Conservation (phyloP, 2,329 filamentous ascomycete genomes). For the Fusarium humuli region DNA sequence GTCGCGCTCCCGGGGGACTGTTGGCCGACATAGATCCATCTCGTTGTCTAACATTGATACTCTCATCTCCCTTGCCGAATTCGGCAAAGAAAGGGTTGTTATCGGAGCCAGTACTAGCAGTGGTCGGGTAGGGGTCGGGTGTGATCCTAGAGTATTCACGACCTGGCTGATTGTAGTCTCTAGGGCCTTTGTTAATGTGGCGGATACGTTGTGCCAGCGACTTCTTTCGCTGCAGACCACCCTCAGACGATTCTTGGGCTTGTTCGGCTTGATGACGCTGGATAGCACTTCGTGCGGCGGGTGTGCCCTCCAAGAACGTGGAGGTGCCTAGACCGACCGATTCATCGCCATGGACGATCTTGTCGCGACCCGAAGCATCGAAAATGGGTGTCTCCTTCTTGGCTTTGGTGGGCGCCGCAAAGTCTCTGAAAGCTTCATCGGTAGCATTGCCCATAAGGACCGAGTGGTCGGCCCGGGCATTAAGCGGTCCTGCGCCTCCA, state of each 20-base stretch:
- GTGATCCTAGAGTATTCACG: constrained; percentile 59
- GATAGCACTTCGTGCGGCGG: constrained; percentile 83
- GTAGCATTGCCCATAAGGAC: constrained; percentile 84
- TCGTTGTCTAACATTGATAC: constrained; percentile 59
- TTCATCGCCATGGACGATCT: constrained; percentile 86
- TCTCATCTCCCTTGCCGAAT: constrained; percentile 70
- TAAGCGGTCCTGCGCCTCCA: constrained; percentile 87
- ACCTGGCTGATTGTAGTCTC: constrained; percentile 69
- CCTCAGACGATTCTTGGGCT: constrained; percentile 66
- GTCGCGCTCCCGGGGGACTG: constrained; percentile 64
- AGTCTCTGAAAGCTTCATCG: constrained; percentile 90
- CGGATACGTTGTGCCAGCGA: constrained; percentile 92
- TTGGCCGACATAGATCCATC: constrained; percentile 60
- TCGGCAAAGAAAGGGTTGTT: constrained; percentile 87
- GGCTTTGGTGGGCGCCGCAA: constrained; percentile 58
- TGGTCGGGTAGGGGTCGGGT: constrained; percentile 53
- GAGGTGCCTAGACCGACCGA: constrained; percentile 88
- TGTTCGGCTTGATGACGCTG: constrained; percentile 79
- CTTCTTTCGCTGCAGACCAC: constrained; percentile 87
- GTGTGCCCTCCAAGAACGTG: constrained; percentile 94
- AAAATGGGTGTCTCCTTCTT: constrained; percentile 65
- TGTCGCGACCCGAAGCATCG: constrained; percentile 74
- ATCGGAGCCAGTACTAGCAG: constrained; percentile 50
- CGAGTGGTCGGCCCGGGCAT: constrained; percentile 83
- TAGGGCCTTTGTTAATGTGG: constrained; percentile 79